phyloP scores from a whole-genome alignment of 2,329 filamentous ascomycete species.

The Penicillium occitanis region DNA sequence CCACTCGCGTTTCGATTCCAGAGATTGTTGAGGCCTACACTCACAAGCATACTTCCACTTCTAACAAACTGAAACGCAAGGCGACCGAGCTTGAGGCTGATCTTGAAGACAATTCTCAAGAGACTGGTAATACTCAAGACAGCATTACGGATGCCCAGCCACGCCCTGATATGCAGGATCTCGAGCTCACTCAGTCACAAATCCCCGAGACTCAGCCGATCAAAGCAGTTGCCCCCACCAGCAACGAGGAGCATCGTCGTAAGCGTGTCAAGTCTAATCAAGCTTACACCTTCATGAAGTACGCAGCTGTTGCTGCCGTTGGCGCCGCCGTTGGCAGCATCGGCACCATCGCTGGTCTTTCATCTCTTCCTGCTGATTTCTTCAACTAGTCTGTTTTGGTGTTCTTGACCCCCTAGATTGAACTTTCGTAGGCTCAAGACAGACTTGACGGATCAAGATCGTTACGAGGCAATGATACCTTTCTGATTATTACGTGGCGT shows the following conservation, averaged over 20 bases:
- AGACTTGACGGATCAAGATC: not conserved
- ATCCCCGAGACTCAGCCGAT: slow-evolving; percentile 21
- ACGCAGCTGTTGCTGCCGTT: slow-evolving; percentile 41
- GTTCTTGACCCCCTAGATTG: not conserved
- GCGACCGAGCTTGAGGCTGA: slow-evolving; percentile 31
- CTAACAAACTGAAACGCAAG: slow-evolving; percentile 31
- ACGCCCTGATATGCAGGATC: slow-evolving; percentile 19
- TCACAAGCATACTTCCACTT: not conserved
- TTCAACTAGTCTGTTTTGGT: slow-evolving; percentile 29
- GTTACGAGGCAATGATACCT: slow-evolving; percentile 10
- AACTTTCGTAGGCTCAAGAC: not conserved
- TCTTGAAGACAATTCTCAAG: not conserved
- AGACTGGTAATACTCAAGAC: slow-evolving; percentile 9
- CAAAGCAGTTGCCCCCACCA: slow-evolving; percentile 21
- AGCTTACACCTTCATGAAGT: slow-evolving; percentile 31
- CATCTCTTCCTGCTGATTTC: slow-evolving; percentile 45
- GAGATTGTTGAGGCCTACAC: slow-evolving; percentile 22
- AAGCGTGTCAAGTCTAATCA: slow-evolving; percentile 33
- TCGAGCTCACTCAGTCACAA: slow-evolving; percentile 23
- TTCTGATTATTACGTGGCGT: slow-evolving; percentile 11
- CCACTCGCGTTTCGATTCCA: slow-evolving; percentile 24
- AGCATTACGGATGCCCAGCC: slow-evolving; percentile 30
- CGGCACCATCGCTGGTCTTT: slow-evolving; percentile 42
- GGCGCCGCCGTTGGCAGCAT: slow-evolving; percentile 45
- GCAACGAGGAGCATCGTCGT: slow-evolving; percentile 25